Conservation (phyloP, 768 basidiomycete species). For the Psilocybe tampanensis region DNA sequence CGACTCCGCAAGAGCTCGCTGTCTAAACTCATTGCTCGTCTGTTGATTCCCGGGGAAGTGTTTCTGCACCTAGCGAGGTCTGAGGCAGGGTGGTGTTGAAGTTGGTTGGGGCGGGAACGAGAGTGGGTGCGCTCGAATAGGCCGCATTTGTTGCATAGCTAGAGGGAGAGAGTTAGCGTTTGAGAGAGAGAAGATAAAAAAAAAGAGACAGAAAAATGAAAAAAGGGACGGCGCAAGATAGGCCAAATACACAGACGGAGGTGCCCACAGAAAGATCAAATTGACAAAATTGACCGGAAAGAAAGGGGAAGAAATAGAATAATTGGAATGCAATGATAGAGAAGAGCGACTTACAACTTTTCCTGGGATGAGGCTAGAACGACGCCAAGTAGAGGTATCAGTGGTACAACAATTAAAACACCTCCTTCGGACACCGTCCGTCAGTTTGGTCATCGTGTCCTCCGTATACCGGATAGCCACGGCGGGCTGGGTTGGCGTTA, state of each 20-base stretch:
- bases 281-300: neutral
- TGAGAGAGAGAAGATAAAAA: neutral
- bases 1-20: too few species aligned
- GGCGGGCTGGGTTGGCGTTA: slow-evolving; percentile 32
- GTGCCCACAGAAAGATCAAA: too few species aligned
- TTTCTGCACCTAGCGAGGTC: slow-evolving; percentile 33
- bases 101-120: slow-evolving; percentile 76
- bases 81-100: slow-evolving; percentile 67
- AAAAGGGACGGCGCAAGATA: too few species aligned
- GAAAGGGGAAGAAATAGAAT: slow-evolving; percentile 15
- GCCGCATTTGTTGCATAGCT: slow-evolving; percentile 73
- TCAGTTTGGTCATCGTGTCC: slow-evolving; percentile 80
- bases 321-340: slow-evolving; percentile 19
- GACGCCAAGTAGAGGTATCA: slow-evolving; percentile 81
- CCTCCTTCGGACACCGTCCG: slow-evolving; percentile 71
- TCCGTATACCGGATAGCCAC: slow-evolving; percentile 57
- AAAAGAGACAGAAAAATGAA: neutral
- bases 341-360: slow-evolving; percentile 57
- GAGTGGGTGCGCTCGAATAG: slow-evolving; percentile 83
- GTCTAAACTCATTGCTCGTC: too few species aligned
- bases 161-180: neutral
- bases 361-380: slow-evolving; percentile 76
- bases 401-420: slow-evolving; percentile 89
- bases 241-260: too few species aligned
- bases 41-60: neutral